Evolutionary conservation across 2,329 filamentous ascomycete genomes (phyloP).

Genomic region (Neocatenulostroma microsporum): DNA sequence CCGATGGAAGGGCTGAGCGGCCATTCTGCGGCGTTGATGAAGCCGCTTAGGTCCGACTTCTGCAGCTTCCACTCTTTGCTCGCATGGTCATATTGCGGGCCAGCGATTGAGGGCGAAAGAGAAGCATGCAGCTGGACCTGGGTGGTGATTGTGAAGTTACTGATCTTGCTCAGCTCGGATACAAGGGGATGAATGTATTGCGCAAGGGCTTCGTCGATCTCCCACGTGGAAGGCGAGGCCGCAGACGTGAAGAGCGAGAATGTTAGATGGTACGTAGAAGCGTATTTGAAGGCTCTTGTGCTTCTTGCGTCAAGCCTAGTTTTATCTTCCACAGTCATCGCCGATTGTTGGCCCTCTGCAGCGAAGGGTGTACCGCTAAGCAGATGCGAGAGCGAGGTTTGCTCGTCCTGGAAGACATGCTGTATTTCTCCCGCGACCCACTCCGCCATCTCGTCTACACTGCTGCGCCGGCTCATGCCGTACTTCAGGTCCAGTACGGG

Average conservation of each 20-base stretch:
- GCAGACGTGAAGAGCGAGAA: slow-evolving; percentile 89
- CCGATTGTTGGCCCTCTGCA: slow-evolving; percentile 18
- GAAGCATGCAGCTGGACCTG: slow-evolving; percentile 89
- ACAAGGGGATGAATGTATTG: slow-evolving; percentile 78
- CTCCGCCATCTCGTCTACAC: not conserved
- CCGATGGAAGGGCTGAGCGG: slow-evolving; percentile 91
- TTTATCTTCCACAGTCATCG: slow-evolving; percentile 22
- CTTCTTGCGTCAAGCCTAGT: slow-evolving; percentile 57
- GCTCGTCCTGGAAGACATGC: slow-evolving; percentile 76
- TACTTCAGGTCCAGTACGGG: slow-evolving; percentile 73
- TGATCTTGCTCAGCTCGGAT: slow-evolving; percentile 69
- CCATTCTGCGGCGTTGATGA: slow-evolving; percentile 98
- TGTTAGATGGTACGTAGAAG: slow-evolving; percentile 87
- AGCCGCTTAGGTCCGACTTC: slow-evolving; percentile 83
- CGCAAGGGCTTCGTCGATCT: slow-evolving; percentile 72
- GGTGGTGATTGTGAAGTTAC: slow-evolving; percentile 92
- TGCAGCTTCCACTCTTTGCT: slow-evolving; percentile 60
- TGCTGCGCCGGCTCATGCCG: slow-evolving; percentile 50
- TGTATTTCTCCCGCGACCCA: slow-evolving; percentile 67
- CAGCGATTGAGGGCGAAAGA: slow-evolving; percentile 54
- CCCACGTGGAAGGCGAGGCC: slow-evolving; percentile 75
- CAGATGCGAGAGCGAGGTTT: slow-evolving; percentile 58
- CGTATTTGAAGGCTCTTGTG: slow-evolving; percentile 80
- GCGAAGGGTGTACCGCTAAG: slow-evolving; percentile 24
- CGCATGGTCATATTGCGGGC: slow-evolving; percentile 47